A percentile compares a stretch with the other conserved stretches of the same genome.
These are phyloP conservation scores for Stromatinia cepivora DNA, from an alignment of 2,329 filamentous ascomycete species.

Conservation along the genomic window DNA sequence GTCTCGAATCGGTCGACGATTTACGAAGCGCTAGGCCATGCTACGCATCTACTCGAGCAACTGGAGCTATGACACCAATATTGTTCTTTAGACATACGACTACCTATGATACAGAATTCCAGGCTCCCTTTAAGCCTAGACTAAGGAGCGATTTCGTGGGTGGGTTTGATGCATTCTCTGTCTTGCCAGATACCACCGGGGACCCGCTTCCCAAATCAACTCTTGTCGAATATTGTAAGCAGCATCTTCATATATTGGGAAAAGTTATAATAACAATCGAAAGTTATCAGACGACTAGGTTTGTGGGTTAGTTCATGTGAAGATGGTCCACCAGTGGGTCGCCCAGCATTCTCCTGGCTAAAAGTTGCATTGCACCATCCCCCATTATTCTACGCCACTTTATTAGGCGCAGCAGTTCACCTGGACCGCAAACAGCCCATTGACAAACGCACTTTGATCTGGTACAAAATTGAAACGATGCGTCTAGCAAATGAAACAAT, in stretches of 20 bases:
- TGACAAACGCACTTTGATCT: conserved; percentile 25
- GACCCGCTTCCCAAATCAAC: conserved; percentile 16
- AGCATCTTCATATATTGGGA: not conserved
- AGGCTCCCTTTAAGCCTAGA: not conserved
- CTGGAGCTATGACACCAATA: not conserved
- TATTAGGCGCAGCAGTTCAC: conserved; percentile 32
- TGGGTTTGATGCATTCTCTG: conserved; percentile 19
- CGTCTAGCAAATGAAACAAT: conserved; percentile 30
- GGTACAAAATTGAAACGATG: conserved; percentile 33
- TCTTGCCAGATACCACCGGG: conserved; percentile 10
- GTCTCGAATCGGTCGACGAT: conserved; percentile 27
- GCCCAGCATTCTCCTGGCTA: conserved; percentile 27
- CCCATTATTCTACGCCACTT: conserved; percentile 32
- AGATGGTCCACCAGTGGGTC: conserved; percentile 14
- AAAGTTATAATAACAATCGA: not conserved
- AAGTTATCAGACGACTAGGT: conserved; percentile 27
- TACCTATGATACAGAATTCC: not conserved
- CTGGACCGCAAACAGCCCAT: conserved; percentile 27
- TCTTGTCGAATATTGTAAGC: conserved; percentile 20
- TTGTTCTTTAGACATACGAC: not conserved
- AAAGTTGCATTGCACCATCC: conserved; percentile 29
- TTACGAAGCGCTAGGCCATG: not conserved
- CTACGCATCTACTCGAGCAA: not conserved
- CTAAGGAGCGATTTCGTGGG: not conserved
- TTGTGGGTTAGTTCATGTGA: conserved; percentile 31